A percentile compares a stretch with the other conserved stretches of the same genome.
Evolutionary conservation across 495 filamentous ascomycete genomes (phyloP).

Genomic region (Talaromyces ruber): DNA sequence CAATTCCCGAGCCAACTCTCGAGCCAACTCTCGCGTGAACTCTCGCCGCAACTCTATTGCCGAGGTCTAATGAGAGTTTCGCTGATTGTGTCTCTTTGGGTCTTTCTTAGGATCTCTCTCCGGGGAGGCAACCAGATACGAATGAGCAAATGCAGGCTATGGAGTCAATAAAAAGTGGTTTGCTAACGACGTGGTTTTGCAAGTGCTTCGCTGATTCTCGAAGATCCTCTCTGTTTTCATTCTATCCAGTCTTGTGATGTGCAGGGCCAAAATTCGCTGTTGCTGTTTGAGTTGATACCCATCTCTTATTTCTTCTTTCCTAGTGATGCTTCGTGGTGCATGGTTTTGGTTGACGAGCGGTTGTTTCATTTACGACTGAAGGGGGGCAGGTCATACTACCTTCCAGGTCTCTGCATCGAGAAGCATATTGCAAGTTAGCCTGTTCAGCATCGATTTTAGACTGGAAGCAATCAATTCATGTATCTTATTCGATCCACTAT

Average conservation of each 20-base stretch:
- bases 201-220: neutral
- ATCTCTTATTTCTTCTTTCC: slow-evolving; percentile 1
- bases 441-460: neutral
- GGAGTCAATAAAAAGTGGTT: neutral
- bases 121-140: neutral
- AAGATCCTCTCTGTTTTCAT: neutral
- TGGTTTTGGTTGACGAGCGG: neutral
- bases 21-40: slow-evolving; percentile 24
- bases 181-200: neutral
- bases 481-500: slow-evolving; percentile 2
- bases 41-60: slow-evolving; percentile 26
- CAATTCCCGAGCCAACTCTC: slow-evolving; percentile 31
- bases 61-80: neutral
- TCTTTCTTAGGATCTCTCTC: too few species aligned
- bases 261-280: neutral
- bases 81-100: neutral
- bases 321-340: neutral
- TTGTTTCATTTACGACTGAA: neutral
- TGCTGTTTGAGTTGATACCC: slow-evolving; percentile 4
- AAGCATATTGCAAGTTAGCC: neutral
- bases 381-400: neutral
- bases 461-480: slow-evolving; percentile 1
- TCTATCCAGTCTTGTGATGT: neutral
- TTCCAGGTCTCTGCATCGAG: neutral
- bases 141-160: neutral